Evolutionary conservation across 2,329 filamentous ascomycete species (phyloP).

Genomic region (Leptographium galeiforme): DNA sequence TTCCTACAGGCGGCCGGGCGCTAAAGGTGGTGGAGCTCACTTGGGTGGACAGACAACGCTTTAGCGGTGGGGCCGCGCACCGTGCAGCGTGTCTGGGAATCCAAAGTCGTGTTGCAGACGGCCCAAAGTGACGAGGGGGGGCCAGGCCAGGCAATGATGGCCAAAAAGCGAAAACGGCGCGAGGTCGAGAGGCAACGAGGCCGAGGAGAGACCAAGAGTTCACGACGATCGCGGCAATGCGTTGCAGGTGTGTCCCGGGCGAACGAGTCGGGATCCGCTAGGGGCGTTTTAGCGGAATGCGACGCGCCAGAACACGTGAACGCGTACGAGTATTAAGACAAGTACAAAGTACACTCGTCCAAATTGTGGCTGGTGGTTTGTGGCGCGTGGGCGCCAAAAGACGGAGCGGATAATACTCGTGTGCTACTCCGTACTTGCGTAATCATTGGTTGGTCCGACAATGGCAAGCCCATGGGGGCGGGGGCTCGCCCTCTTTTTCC

Average conservation of each 20-base stretch:
- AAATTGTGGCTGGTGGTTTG: no score
- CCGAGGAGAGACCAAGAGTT: no score
- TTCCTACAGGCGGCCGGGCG: slow-evolving; percentile 3
- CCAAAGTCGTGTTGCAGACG: background rate
- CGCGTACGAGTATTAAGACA: background rate
- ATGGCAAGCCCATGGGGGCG: no score
- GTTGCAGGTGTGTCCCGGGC: background rate
- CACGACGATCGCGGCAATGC: no score
- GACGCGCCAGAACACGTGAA: slow-evolving; percentile 2
- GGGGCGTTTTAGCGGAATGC: background rate
- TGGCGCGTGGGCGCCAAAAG: no score
- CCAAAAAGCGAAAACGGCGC: no score
- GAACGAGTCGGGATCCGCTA: background rate
- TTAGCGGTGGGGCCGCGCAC: slow-evolving; percentile 4
- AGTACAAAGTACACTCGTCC: no score
- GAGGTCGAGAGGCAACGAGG: no score
- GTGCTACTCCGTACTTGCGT: no score
- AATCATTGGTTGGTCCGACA: no score
- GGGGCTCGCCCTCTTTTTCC: background rate
- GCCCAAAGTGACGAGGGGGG: background rate
- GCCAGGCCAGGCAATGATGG: no score
- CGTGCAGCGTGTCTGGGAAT: background rate
- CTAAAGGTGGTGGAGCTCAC: slow-evolving; percentile 8
- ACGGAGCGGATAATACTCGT: no score
- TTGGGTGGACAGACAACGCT: background rate